Percentiles rank a stretch among this genome's conserved stretches.
Evolutionary conservation across 2,329 filamentous ascomycete genomes (phyloP).

Genomic region (Apiospora aurea): DNA sequence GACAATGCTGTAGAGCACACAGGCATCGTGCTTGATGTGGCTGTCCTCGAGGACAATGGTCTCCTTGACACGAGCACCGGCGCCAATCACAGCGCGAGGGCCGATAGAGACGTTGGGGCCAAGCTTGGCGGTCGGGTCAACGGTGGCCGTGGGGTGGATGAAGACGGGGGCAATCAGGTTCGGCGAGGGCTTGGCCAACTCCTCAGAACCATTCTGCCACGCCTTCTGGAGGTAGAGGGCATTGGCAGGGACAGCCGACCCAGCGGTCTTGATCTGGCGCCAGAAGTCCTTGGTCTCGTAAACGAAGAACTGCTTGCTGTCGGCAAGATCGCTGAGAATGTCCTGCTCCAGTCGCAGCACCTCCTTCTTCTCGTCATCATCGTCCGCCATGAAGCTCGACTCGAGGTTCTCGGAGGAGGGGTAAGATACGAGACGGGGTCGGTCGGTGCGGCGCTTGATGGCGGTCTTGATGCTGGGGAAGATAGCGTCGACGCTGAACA

Average conservation of each 20-base stretch:
- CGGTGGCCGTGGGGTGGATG: slow-evolving; percentile 89
- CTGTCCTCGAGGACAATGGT: slow-evolving; percentile 93
- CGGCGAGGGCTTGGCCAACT: slow-evolving; percentile 82
- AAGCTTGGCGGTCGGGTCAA: slow-evolving; percentile 95
- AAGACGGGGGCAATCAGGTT: slow-evolving; percentile 93
- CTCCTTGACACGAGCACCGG: slow-evolving; percentile 93
- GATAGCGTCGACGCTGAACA: slow-evolving; percentile 94
- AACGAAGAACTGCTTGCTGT: slow-evolving; percentile 97
- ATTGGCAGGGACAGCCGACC: slow-evolving; percentile 95
- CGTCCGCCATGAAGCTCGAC: slow-evolving; percentile 62
- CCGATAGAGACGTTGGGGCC: slow-evolving; percentile 97
- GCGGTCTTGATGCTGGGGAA: slow-evolving; percentile 94
- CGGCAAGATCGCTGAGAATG: slow-evolving; percentile 92
- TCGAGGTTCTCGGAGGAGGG: slow-evolving; percentile 95
- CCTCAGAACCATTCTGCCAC: slow-evolving; percentile 79
- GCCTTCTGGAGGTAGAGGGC: slow-evolving; percentile 96
- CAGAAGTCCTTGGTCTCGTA: slow-evolving; percentile 99
- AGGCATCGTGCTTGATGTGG: slow-evolving; percentile 96
- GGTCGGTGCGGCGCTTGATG: slow-evolving; percentile 93
- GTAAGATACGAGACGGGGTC: slow-evolving; percentile 91
- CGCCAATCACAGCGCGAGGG: slow-evolving; percentile 82
- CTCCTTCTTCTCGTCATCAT: slow-evolving; percentile 79
- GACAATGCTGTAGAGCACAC: slow-evolving; percentile 93
- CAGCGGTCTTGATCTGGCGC: slow-evolving; percentile 99
- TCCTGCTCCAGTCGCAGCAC: slow-evolving; percentile 97